phyloP scores from a whole-genome alignment of 208 protist species.

The Trypanosoma caninum region DNA sequence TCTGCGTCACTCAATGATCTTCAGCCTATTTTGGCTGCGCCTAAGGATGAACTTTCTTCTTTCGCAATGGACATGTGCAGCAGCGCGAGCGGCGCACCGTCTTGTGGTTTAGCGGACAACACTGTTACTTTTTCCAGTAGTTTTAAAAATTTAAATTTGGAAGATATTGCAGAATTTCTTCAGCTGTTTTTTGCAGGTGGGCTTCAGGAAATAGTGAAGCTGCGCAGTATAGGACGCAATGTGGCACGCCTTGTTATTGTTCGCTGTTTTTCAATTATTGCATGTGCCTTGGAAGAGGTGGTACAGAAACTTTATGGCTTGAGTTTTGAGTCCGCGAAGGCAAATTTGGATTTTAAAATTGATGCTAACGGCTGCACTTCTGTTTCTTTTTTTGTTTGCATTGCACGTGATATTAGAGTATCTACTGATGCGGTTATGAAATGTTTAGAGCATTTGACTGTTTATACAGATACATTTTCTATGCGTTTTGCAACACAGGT shows the following conservation, averaged over 20 bases:
- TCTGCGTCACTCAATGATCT: neutral
- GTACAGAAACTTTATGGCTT: conserved; percentile 43
- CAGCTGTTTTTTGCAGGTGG: conserved; percentile 45
- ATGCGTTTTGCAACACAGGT: conserved; percentile 69
- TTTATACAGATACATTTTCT: conserved; percentile 35
- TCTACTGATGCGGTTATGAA: conserved; percentile 48
- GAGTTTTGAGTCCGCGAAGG: neutral
- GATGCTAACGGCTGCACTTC: neutral
- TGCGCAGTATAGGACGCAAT: conserved; percentile 59
- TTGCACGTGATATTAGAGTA: conserved; percentile 52
- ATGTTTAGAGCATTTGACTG: conserved; percentile 48
- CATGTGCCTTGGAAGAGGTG: conserved; percentile 61
- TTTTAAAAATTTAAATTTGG: conserved; percentile 35
- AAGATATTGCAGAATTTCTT: conserved; percentile 64
- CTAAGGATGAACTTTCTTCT: conserved; percentile 20
- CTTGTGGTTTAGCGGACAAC: neutral
- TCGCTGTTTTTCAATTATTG: conserved; percentile 70
- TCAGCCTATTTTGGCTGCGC: neutral
- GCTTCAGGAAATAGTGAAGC: conserved; percentile 51
- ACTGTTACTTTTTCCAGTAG: conserved; percentile 11
- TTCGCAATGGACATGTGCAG: conserved; percentile 20
- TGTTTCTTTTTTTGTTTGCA: conserved; percentile 28
- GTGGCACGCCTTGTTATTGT: conserved; percentile 59
- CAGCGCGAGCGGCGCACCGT: neutral
- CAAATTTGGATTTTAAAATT: neutral